Percentiles rank a stretch among this genome's conserved stretches.
These are phyloP conservation scores for Fusarium vanettenii DNA, from an alignment of 2,329 filamentous ascomycete genomes.

Conservation along the genomic window DNA sequence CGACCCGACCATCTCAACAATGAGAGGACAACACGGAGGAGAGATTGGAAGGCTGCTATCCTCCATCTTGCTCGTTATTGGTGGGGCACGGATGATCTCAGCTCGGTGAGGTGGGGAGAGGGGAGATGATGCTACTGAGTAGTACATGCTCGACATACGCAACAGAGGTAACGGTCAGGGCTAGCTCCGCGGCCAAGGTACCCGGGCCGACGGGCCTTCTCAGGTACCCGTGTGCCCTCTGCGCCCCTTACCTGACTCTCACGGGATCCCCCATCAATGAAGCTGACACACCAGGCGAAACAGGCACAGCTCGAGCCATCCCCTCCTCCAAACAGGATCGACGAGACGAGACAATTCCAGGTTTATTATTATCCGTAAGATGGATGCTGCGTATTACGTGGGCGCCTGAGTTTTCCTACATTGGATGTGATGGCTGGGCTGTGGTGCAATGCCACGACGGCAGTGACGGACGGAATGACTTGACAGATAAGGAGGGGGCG, in stretches of 20 bases:
- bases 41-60: not conserved
- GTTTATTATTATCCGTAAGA: constrained; percentile 1
- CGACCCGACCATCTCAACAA: constrained; percentile 18
- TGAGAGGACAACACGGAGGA: not conserved
- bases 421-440: not conserved
- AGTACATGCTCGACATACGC: not conserved
- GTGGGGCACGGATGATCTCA: constrained; percentile 35
- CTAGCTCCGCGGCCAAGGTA: constrained; percentile 22
- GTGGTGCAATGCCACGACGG: not conserved
- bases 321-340: constrained; percentile 3
- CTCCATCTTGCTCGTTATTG: not conserved
- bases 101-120: constrained; percentile 28
- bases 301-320: constrained; percentile 1
- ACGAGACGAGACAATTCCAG: constrained; percentile 1
- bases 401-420: not conserved
- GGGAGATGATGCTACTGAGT: constrained; percentile 33
- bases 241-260: not conserved
- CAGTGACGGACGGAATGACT: not conserved
- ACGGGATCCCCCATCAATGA: constrained; percentile 22
- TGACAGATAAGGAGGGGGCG: not conserved
- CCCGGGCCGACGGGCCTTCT: not conserved
- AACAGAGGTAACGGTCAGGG: constrained; percentile 12
- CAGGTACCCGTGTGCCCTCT: constrained; percentile 24
- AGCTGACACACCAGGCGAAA: constrained; percentile 38
- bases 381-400: constrained; percentile 5